These are phyloP conservation scores for Durotheca rogersii DNA, from an alignment of 495 filamentous ascomycete species.

Conservation along the genomic window DNA sequence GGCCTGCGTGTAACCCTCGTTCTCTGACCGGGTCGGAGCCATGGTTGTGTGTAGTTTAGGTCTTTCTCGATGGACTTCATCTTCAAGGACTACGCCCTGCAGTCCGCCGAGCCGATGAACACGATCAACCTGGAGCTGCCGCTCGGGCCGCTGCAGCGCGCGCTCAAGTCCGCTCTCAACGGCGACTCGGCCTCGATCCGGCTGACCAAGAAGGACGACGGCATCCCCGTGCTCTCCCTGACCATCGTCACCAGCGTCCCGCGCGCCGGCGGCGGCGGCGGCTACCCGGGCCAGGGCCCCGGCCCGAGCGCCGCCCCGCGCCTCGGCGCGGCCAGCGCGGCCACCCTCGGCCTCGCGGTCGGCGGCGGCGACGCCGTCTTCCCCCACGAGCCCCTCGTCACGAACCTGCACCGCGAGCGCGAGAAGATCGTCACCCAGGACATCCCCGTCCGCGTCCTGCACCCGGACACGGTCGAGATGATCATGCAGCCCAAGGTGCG, in stretches of 20 bases:
- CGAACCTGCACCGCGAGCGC: conserved; percentile 57
- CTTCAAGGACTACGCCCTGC: conserved; percentile 84
- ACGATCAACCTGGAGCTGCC: conserved; percentile 95
- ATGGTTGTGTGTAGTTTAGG: conserved; percentile 36
- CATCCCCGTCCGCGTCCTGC: conserved; percentile 87
- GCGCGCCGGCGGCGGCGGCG: conserved; percentile 34
- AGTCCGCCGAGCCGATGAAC: conserved; percentile 76
- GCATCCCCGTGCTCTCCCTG: conserved; percentile 76
- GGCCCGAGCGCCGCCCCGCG: conserved; percentile 31
- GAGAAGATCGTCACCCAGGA: conserved; percentile 95
- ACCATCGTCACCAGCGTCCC: conserved; percentile 71
- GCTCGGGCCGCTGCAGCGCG: conserved; percentile 73
- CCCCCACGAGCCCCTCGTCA: conserved; percentile 50
- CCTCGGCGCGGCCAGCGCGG: conserved; percentile 22
- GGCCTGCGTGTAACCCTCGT: not conserved
- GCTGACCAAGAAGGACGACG: conserved; percentile 87
- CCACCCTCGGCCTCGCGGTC: conserved; percentile 26
- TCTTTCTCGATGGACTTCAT: conserved; percentile 71
- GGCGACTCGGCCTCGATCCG: conserved; percentile 78
- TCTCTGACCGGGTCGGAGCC: conserved; percentile 5
- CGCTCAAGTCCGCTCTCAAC: conserved; percentile 78
- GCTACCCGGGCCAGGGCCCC: not conserved
- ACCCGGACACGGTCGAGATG: conserved; percentile 72
- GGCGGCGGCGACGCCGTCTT: conserved; percentile 47
- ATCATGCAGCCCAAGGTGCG: conserved; percentile 87